A percentile compares a stretch with the other conserved stretches of the same genome.
Evolutionary conservation across 495 filamentous ascomycete genomes (phyloP).

Genomic region (Aspergillus avenaceus): DNA sequence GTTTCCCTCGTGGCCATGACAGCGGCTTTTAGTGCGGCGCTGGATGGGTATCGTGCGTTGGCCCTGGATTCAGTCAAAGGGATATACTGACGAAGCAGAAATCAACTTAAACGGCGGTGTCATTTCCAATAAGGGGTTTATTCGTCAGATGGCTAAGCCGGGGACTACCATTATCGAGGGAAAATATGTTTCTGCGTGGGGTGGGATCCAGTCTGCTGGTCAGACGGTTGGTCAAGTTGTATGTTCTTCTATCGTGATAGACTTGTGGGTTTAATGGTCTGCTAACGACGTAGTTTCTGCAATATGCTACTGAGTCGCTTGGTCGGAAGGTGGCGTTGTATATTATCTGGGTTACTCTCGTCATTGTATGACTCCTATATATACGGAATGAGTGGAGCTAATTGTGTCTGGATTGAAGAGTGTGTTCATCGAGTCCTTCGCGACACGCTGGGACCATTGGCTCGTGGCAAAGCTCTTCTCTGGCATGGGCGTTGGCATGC

Average conservation of each 20-base stretch:
- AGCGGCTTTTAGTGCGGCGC: slow-evolving; percentile 35
- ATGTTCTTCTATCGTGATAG: neutral
- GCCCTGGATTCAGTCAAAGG: neutral
- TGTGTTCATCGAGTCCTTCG: slow-evolving; percentile 34
- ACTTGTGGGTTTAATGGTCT: neutral
- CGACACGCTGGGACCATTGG: slow-evolving; percentile 35
- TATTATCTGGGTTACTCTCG: slow-evolving; percentile 11
- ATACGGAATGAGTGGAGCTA: too few species aligned
- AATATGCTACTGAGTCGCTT: slow-evolving; percentile 26
- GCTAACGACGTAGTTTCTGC: slow-evolving; percentile 19
- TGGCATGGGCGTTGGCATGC: slow-evolving; percentile 38
- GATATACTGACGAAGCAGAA: slow-evolving; percentile 17
- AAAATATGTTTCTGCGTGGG: slow-evolving; percentile 38
- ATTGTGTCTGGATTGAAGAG: too few species aligned
- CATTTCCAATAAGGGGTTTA: slow-evolving; percentile 39
- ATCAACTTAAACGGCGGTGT: slow-evolving; percentile 39
- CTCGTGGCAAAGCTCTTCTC: slow-evolving; percentile 39
- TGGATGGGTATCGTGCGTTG: slow-evolving; percentile 38
- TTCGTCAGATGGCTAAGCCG: slow-evolving; percentile 26
- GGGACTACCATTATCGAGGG: slow-evolving; percentile 28
- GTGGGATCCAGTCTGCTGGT: slow-evolving; percentile 37
- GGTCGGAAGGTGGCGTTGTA: slow-evolving; percentile 12
- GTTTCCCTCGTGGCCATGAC: slow-evolving; percentile 26
- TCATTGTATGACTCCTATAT: slow-evolving; percentile 6
- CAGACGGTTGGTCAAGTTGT: slow-evolving; percentile 33